A percentile compares a stretch with the other conserved stretches of the same genome.
Conservation (phyloP, 345 rosid genomes). For the Brassica napus region Da-Ae NC_063437.1:13631501-13632000, state of each 20-base stretch:
- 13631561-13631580: not conserved
- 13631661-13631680: slow-evolving; percentile 85
- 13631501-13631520: slow-evolving; percentile 75
- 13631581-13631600: not conserved
- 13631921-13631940: slow-evolving; percentile 66
- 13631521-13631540: slow-evolving; percentile 12
- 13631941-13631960: slow-evolving; percentile 56
- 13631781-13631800: slow-evolving; percentile 68
- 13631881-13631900: slow-evolving; percentile 66
- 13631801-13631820: slow-evolving; percentile 61
- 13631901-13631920: slow-evolving; percentile 58
- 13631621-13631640: slow-evolving; percentile 67
- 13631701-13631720: not conserved
- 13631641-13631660: slow-evolving; percentile 74
- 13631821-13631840: slow-evolving; percentile 42
- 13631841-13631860: not conserved
- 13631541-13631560: not conserved
- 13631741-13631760: not conserved
- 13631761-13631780: slow-evolving; percentile 49
- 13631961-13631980: slow-evolving; percentile 57
- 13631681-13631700: slow-evolving; percentile 59
- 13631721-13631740: not conserved
- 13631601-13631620: slow-evolving; percentile 53
- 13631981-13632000: slow-evolving; percentile 61
- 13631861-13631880: not conserved